A percentile compares a stretch with the other conserved stretches of the same genome.
phyloP scores from a whole-genome alignment of 75 land plant species.

The Isoetes taiwanensis region DNA sequence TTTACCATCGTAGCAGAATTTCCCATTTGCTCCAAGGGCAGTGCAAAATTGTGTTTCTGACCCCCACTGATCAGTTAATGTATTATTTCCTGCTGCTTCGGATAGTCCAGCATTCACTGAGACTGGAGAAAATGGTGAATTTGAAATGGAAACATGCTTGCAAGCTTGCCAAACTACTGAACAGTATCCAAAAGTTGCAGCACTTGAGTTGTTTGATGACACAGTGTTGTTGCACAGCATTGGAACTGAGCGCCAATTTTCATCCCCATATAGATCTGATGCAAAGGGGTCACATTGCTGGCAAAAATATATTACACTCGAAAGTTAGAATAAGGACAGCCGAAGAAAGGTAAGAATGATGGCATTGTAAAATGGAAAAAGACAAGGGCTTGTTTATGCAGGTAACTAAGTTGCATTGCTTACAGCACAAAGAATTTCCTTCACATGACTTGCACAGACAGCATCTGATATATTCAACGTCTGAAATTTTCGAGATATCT shows the following conservation, averaged over 20 bases:
- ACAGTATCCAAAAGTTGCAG: conserved; percentile 44
- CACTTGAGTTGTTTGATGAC: conserved; percentile 12
- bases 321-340: neutral
- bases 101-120: conserved; percentile 8
- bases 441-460: conserved; percentile 37
- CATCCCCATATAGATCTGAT: conserved; percentile 40
- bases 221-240: conserved; percentile 53
- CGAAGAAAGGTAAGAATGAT: neutral
- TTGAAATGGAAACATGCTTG: conserved; percentile 39
- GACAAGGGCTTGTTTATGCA: neutral
- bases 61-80: conserved; percentile 38
- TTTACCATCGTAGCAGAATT: conserved; percentile 52
- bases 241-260: conserved; percentile 31
- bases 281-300: conserved; percentile 83
- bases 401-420: conserved; percentile 10
- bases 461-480: conserved; percentile 51
- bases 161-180: conserved; percentile 62
- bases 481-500: conserved; percentile 31
- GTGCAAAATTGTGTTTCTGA: conserved; percentile 50
- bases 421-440: conserved; percentile 80
- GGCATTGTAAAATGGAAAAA: neutral
- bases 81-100: conserved; percentile 11
- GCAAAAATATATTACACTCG: neutral
- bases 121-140: conserved; percentile 54
- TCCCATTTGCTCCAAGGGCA: conserved; percentile 36